Evolutionary conservation across 2,329 filamentous ascomycete species (phyloP).

Genomic region (Orbilia brochopaga): DNA sequence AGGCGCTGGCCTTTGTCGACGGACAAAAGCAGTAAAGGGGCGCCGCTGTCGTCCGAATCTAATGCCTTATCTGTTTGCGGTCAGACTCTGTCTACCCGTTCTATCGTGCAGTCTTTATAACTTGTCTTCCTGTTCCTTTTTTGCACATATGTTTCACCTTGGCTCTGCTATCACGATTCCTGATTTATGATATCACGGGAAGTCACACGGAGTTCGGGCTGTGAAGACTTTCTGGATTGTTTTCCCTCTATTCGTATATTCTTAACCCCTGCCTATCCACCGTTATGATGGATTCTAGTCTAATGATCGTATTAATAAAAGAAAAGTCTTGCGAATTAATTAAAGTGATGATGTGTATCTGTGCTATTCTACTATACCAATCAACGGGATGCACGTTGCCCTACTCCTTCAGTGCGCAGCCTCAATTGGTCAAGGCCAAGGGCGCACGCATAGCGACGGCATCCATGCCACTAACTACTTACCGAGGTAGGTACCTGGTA

Average conservation of each 20-base stretch:
- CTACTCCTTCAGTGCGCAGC: no score
- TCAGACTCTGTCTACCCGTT: not conserved
- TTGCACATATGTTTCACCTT: not conserved
- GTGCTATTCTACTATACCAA: no score
- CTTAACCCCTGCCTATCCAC: not conserved
- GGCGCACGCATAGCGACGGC: no score
- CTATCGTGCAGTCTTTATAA: not conserved
- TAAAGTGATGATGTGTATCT: no score
- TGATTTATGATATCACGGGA: conserved; percentile 50
- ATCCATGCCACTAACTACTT: no score
- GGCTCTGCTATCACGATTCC: conserved; percentile 25
- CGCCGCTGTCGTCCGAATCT: conserved; percentile 55
- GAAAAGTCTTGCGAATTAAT: no score
- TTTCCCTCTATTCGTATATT: conserved; percentile 3
- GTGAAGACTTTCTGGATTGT: conserved; percentile 45
- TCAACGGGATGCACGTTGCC: no score
- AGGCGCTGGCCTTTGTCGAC: conserved; percentile 92
- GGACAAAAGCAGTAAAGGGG: conserved; percentile 65
- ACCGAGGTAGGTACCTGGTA: no score
- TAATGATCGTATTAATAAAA: not conserved
- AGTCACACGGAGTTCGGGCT: conserved; percentile 51
- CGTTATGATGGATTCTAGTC: not conserved
- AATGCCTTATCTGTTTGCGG: not conserved
- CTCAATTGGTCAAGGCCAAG: no score
- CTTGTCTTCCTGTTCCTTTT: not conserved